phyloP scores from a whole-genome alignment of 2,329 filamentous ascomycete genomes.

The Trichoderma citrinoviride region DNA sequence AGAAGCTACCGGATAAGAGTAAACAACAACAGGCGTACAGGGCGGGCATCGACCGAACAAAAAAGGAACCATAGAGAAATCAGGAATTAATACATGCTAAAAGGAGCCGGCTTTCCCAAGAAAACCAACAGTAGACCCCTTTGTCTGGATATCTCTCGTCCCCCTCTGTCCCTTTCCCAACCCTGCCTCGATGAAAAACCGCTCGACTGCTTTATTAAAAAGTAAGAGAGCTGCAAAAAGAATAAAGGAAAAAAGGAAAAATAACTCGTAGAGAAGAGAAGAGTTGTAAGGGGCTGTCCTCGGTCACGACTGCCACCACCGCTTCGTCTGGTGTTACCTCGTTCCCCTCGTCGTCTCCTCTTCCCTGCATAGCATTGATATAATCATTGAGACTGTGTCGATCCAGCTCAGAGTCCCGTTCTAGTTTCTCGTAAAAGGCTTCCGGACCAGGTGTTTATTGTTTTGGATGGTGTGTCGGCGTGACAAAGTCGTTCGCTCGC shows the following conservation, averaged over 20 bases:
- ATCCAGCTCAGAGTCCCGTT: slow-evolving; percentile 19
- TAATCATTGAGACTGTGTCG: slow-evolving; percentile 20
- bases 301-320: background rate
- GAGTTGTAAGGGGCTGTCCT: slow-evolving; percentile 2
- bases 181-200: slow-evolving; percentile 13
- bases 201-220: slow-evolving; percentile 22
- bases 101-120: slow-evolving; percentile 35
- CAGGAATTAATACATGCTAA: slow-evolving; percentile 51
- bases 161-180: background rate
- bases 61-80: slow-evolving; percentile 33
- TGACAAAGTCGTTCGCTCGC: slow-evolving; percentile 22
- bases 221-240: slow-evolving; percentile 9
- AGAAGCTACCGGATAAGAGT: background rate
- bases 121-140: slow-evolving; percentile 28
- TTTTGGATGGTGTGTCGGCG: slow-evolving; percentile 7
- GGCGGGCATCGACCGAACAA: slow-evolving; percentile 21
- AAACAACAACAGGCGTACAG: slow-evolving; percentile 7
- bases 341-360: slow-evolving; percentile 3
- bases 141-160: slow-evolving; percentile 23
- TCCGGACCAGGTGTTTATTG: slow-evolving; percentile 18
- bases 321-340: background rate
- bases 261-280: slow-evolving; percentile 12
- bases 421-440: slow-evolving; percentile 19
- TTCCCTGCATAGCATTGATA: slow-evolving; percentile 15
- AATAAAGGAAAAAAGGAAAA: background rate